Evolutionary conservation across 768 basidiomycete species (phyloP).

Genomic region (Suillus plorans): DNA sequence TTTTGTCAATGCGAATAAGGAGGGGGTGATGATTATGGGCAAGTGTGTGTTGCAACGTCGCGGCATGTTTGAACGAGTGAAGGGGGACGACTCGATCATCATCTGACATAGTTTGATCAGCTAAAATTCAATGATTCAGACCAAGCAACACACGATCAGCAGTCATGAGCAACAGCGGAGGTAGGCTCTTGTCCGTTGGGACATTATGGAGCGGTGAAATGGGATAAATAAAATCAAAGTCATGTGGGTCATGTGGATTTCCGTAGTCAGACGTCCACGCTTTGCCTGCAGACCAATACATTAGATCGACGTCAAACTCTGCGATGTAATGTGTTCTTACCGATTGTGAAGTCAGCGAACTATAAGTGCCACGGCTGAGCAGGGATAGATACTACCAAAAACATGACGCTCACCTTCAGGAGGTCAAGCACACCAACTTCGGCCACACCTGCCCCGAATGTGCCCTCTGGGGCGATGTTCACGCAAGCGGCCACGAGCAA

Average conservation of each 20-base stretch:
- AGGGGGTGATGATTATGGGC: slow-evolving; percentile 72
- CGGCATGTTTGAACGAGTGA: slow-evolving; percentile 83
- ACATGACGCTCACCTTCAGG: slow-evolving; percentile 53
- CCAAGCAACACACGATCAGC: slow-evolving; percentile 63
- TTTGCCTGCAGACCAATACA: slow-evolving; percentile 41
- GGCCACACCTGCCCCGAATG: slow-evolving; percentile 75
- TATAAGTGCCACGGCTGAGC: slow-evolving; percentile 21
- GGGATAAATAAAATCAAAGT: slow-evolving; percentile 83
- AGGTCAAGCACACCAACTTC: slow-evolving; percentile 84
- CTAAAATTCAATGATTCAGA: neutral
- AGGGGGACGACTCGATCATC: slow-evolving; percentile 87
- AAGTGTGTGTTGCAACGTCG: slow-evolving; percentile 67
- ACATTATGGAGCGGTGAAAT: slow-evolving; percentile 83
- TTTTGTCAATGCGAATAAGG: slow-evolving; percentile 75
- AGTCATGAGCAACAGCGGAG: slow-evolving; percentile 76
- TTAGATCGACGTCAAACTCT: slow-evolving; percentile 3
- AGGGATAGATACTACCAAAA: neutral
- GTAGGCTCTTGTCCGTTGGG: slow-evolving; percentile 56
- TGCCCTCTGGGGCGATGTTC: slow-evolving; percentile 73
- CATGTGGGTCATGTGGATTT: slow-evolving; percentile 67
- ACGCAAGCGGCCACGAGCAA: slow-evolving; percentile 83
- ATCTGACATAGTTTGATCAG: slow-evolving; percentile 39
- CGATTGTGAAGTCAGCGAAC: slow-evolving; percentile 79
- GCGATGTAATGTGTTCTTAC: slow-evolving; percentile 30
- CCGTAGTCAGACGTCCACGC: slow-evolving; percentile 84